A percentile compares a stretch with the other conserved stretches of the same genome.
Evolutionary conservation across 257 asterid genomes (phyloP).

Genomic region (Solanum tarijense): DNA sequence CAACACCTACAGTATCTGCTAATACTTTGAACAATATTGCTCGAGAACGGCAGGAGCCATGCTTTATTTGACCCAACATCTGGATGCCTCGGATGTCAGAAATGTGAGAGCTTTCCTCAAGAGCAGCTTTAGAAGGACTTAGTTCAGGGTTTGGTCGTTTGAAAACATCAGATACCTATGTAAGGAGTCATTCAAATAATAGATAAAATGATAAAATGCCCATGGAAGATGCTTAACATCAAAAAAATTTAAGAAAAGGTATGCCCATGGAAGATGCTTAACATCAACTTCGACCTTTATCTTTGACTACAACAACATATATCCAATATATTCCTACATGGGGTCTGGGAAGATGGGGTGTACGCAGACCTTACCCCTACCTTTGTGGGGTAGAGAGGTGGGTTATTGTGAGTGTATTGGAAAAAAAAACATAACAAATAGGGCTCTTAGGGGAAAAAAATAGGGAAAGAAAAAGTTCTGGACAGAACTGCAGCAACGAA

Average conservation of each 20-base stretch:
- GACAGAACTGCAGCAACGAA: neutral
- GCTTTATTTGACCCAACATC: conserved; percentile 86
- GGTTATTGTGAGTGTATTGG: neutral
- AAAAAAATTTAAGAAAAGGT: neutral
- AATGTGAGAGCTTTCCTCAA: conserved; percentile 51
- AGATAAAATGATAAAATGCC: neutral
- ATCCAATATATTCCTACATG: neutral
- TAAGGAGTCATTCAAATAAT: conserved; percentile 7
- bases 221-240: neutral
- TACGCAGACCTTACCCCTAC: neutral
- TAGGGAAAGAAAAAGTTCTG: neutral
- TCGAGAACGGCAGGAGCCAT: conserved; percentile 90
- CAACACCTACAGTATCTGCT: conserved; percentile 96
- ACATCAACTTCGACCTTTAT: neutral
- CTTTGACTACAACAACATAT: neutral
- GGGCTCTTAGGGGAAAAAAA: neutral
- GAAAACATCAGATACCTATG: conserved; percentile 81
- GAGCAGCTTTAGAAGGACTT: conserved; percentile 60
- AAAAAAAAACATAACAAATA: neutral
- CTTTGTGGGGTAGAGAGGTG: neutral
- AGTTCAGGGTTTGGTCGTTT: conserved; percentile 70
- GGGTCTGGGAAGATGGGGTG: neutral
- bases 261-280: neutral
- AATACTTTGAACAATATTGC: conserved; percentile 94
- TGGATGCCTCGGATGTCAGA: conserved; percentile 65